These are phyloP conservation scores for Acacia melanoxylon DNA, from an alignment of 306 rosid genomes.

Conservation along the genomic window DNA sequence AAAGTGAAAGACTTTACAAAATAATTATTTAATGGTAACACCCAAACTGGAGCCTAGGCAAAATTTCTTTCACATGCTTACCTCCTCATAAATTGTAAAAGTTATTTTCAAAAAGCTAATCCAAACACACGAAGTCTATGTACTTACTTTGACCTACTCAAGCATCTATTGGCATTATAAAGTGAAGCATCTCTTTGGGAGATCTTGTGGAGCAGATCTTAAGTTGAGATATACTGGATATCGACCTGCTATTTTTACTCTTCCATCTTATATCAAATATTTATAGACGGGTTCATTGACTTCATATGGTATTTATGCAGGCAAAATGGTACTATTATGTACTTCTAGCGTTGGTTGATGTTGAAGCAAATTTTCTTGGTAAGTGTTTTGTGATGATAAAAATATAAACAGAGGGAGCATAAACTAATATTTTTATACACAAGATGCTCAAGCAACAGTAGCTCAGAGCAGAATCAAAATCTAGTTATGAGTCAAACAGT, in stretches of 20 bases:
- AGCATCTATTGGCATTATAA: neutral
- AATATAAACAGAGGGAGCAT: neutral
- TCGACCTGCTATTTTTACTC: conserved; percentile 2
- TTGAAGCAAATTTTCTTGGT: conserved; percentile 97
- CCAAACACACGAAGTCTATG: neutral
- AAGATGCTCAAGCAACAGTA: neutral
- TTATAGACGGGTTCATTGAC: neutral
- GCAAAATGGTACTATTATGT: conserved; percentile 81
- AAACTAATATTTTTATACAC: conserved; percentile 10
- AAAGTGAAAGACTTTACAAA: neutral
- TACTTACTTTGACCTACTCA: neutral
- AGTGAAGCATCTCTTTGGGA: neutral
- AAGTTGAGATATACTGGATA: neutral
- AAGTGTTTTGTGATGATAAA: conserved; percentile 17
- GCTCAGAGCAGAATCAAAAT: neutral
- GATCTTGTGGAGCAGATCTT: neutral
- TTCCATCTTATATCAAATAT: conserved; percentile 10
- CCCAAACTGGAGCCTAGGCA: too few relatives aligned
- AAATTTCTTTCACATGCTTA: too few relatives aligned
- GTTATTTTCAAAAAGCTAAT: too few relatives aligned
- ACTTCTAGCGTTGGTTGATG: conserved; percentile 76
- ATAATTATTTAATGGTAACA: neutral
- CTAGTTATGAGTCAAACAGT: conserved; percentile 3
- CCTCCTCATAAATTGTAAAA: too few relatives aligned
- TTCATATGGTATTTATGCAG: conserved; percentile 41